Base-by-base conservation (phyloP, 106 monocot genomes). In the Acorus calamus region DNA sequence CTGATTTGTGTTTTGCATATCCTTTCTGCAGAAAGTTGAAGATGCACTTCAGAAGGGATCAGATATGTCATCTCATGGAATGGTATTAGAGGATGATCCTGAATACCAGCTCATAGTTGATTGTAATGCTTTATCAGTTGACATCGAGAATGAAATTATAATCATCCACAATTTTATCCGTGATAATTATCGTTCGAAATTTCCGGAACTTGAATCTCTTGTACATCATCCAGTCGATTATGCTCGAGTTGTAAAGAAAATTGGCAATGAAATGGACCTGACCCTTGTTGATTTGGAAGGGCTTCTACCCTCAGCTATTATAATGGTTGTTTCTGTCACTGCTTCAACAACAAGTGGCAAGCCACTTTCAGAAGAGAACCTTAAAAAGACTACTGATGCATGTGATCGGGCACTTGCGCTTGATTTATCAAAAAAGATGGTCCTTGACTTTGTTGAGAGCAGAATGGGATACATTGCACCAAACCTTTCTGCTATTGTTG, bases 111-210 rank as follows among this genome's bases (percentile, higher is more conserved):
- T 91, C 0, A 96, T 96, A 66, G 96, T 96, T 10, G 89, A 96
- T 66, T 96, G 96, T 63, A 96, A 96, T 77, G 78, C 83, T n/a
- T 66, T 96, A 49, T 96, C 96, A 14, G 96, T 96, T 60, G 96
- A 96, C 48, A 91, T 96, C 53, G 87, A 96, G 62, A 91, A 96
- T 70, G 96, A 96, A 60, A 87, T 91, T 41, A 74, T 87, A n/a
- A 87, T 96, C 52, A 90, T 96, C 66, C 96, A 96, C 69, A 96
- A 96, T 62, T 96, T 96, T 52, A 96, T 96, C 63, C 87, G 91
- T 63, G 96, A 96, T 57, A 96, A 96, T 55, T 96, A 96, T 48
- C 84, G 84, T 2, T 70, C 80, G 62, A 96, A 96, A 61, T 96
- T 96, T 66, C 96, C 96, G 8, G 96, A 96, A 61, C 91, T 96